Percentiles rank a stretch among this genome's conserved stretches.
These are phyloP conservation scores for Fusarium solani-melongenae DNA, from an alignment of 2,329 filamentous ascomycete genomes.

Conservation along the genomic window DNA sequence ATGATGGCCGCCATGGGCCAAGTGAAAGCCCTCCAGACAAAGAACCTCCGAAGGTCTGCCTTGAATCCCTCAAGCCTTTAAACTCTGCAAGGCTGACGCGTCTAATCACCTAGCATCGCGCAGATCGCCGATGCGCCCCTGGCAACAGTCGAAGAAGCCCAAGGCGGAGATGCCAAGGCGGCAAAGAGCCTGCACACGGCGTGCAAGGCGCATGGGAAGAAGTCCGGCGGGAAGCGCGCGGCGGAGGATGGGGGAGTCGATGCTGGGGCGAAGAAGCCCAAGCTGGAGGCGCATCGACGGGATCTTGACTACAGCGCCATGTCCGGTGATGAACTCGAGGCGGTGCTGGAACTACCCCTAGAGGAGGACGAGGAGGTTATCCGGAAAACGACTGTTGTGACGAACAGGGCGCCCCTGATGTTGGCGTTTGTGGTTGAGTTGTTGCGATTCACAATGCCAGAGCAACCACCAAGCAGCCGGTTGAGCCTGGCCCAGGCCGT, in stretches of 20 bases:
- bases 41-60: conserved; percentile 65
- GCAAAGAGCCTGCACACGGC: conserved; percentile 64
- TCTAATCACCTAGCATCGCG: conserved; percentile 55
- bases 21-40: conserved; percentile 66
- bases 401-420: conserved; percentile 85
- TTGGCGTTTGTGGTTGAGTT: conserved; percentile 82
- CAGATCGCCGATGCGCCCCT: conserved; percentile 64
- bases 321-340: conserved; percentile 70
- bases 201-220: conserved; percentile 65
- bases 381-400: conserved; percentile 68
- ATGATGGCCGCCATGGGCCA: conserved; percentile 70
- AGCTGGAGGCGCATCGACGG: conserved; percentile 48
- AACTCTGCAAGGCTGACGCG: neutral
- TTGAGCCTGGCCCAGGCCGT: conserved; percentile 86
- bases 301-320: conserved; percentile 54
- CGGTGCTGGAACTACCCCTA: conserved; percentile 69
- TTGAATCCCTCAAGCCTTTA: no score
- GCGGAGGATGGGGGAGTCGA: conserved; percentile 35
- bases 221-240: conserved; percentile 44
- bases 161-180: conserved; percentile 59
- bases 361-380: conserved; percentile 70
- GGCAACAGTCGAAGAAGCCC: conserved; percentile 56
- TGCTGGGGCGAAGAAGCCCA: conserved; percentile 45
- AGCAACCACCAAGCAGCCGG: conserved; percentile 85
- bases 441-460: conserved; percentile 83